Conservation (phyloP, 2,329 filamentous ascomycete species). For the Lachnellula cervina region DNA sequence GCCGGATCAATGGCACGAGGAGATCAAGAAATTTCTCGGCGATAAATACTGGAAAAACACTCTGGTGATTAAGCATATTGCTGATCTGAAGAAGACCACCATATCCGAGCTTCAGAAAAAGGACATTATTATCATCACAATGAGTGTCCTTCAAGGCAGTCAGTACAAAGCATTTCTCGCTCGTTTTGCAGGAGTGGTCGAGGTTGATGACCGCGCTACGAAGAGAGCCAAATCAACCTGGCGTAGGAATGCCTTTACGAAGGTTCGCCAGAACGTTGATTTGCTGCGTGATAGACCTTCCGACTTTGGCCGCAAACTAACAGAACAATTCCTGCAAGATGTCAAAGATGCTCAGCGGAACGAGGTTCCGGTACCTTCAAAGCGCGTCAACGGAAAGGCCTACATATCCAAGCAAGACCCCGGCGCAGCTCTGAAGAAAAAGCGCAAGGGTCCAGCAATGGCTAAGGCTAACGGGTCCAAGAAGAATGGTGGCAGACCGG, state of each 20-base stretch:
- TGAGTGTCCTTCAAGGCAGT: constrained; percentile 41
- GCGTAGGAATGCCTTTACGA: constrained; percentile 41
- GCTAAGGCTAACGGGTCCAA: not conserved
- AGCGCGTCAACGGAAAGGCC: constrained; percentile 27
- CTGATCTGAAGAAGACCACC: constrained; percentile 37
- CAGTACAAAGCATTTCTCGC: constrained; percentile 47
- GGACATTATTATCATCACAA: constrained; percentile 52
- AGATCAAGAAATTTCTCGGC: constrained; percentile 44
- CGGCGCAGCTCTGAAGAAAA: not conserved
- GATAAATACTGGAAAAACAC: constrained; percentile 26
- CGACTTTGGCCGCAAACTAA: constrained; percentile 22
- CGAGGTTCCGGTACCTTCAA: constrained; percentile 19
- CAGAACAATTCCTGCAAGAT: constrained; percentile 23
- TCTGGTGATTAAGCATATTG: constrained; percentile 37
- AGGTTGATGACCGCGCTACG: constrained; percentile 35
- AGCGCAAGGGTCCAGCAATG: not conserved
- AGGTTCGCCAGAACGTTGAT: constrained; percentile 37
- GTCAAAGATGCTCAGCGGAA: constrained; percentile 31
- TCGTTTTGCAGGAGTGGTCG: constrained; percentile 41
- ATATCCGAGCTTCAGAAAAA: constrained; percentile 43
- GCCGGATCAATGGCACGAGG: constrained; percentile 51
- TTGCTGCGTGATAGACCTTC: constrained; percentile 6
- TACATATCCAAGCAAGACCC: constrained; percentile 14
- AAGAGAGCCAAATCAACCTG: constrained; percentile 43
- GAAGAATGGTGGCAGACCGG: not conserved